Evolutionary conservation across 345 rosid species (phyloP), one percentile per base, ranked within the genome.

Genomic region (Melaleuca quinquenervia): DNA sequence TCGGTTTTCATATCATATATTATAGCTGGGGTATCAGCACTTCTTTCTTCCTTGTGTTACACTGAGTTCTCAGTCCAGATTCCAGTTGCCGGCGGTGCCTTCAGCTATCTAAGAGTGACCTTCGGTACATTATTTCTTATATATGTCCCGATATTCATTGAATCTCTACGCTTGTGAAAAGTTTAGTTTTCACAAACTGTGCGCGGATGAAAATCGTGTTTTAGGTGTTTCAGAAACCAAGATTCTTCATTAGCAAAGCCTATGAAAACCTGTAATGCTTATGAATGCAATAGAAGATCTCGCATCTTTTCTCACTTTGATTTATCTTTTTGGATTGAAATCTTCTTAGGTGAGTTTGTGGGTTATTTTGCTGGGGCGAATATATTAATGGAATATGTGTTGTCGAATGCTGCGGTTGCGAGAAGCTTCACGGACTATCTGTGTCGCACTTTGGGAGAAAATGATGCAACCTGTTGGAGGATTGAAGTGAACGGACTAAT

Each of bases 81-180:
- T 89, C 99, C 99, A 10, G 98, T 94, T 36, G 99, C 99, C 44
- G 99, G 99, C 1, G 99, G 99, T 6, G 98, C 99, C 89, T 96
- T 96, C 88, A 95, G 99, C 88, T 96, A 95, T 86, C 93, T 96
- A 18, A 91, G 99, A 89, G 96, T 96, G 55, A 96, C 99, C 82
- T 96, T 95, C 88, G 99, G 99, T 96, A 94, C 41, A 85, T 26
- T 4, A 80, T 52, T 82, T 80, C 82, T 82, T 60, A 27, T 10
- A 48, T 10, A 48, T 10, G 45, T 76, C 27, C 3, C 8, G 49
- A 44, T 16, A 26, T 50, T 26, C 62, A 36, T 36, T 70, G 48
- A 70, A 11, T 70, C 48, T 70, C 41, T 70, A 70, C 0, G 48
- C 48, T 18, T 6, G 11, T 36, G 45, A 70, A 70, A 18, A 36